These are phyloP conservation scores for Lentinula guzmanii DNA, from an alignment of 768 basidiomycete species.

Conservation along the genomic window DNA sequence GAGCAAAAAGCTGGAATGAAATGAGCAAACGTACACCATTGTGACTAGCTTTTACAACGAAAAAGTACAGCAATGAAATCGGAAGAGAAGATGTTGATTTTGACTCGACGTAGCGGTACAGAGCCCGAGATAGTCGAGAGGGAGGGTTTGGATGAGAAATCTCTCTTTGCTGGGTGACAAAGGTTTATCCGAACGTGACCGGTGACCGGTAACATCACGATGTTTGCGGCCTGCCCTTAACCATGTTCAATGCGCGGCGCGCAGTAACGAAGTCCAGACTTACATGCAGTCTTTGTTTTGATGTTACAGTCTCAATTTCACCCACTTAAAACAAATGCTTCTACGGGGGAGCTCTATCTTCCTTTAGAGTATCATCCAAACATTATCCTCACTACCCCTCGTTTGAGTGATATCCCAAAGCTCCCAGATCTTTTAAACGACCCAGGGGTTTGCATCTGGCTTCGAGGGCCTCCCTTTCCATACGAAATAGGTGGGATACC, in stretches of 20 bases:
- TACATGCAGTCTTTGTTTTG: background rate
- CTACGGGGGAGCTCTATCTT: conserved; percentile 49
- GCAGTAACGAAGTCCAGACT: too few species aligned
- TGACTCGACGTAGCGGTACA: background rate
- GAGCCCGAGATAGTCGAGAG: conserved; percentile 4
- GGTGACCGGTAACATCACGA: background rate
- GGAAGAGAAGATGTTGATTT: conserved; percentile 3
- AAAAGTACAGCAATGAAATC: conserved; percentile 9
- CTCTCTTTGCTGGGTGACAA: background rate
- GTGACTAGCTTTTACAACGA: conserved; percentile 42
- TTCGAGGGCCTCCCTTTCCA: conserved; percentile 47
- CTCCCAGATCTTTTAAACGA: conserved; percentile 44
- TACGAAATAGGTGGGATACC: conserved; percentile 31
- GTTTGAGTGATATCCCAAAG: conserved; percentile 33
- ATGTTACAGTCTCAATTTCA: conserved; percentile 7
- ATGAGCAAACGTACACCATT: conserved; percentile 70
- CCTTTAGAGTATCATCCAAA: conserved; percentile 44
- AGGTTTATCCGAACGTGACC: background rate
- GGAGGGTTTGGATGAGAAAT: conserved; percentile 3
- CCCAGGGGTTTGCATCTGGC: conserved; percentile 34
- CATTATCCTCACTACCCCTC: conserved; percentile 57
- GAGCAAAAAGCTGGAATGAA: conserved; percentile 4
- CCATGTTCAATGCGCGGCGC: background rate
- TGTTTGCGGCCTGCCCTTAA: background rate
- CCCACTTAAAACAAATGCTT: conserved; percentile 34